Evolutionary conservation across 2,329 filamentous ascomycete genomes (phyloP).

Genomic region (Nannizziopsis barbatae): DNA sequence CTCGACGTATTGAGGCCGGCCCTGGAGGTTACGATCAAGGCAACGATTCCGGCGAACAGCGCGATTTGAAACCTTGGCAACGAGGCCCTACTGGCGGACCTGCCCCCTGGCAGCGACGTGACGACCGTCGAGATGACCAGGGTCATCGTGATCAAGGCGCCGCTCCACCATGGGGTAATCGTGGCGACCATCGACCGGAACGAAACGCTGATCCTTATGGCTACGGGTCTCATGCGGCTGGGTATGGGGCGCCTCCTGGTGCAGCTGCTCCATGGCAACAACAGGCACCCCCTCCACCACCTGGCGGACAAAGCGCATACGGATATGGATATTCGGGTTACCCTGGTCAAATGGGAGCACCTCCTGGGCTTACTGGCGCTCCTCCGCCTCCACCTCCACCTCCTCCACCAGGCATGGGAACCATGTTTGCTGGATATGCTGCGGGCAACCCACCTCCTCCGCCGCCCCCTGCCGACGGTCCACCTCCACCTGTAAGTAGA

Average conservation of each 20-base stretch:
- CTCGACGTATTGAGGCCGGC: conserved; percentile 76
- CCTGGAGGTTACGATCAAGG: conserved; percentile 52
- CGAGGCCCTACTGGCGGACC: conserved; percentile 66
- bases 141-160: conserved; percentile 14
- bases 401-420: conserved; percentile 36
- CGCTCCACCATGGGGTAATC: conserved; percentile 27
- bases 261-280: conserved; percentile 54
- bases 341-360: conserved; percentile 41
- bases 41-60: conserved; percentile 30
- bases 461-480: conserved; percentile 33
- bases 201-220: conserved; percentile 25
- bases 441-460: conserved; percentile 30
- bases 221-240: conserved; percentile 19
- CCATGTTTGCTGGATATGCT: conserved; percentile 28
- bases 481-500: conserved; percentile 32
- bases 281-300: conserved; percentile 34
- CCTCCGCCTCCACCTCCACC: conserved; percentile 51
- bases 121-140: conserved; percentile 46
- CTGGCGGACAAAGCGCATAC: conserved; percentile 37
- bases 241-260: conserved; percentile 24
- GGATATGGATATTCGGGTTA: conserved; percentile 44
- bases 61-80: conserved; percentile 73
- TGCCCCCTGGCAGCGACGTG: conserved; percentile 61
- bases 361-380: conserved; percentile 48
- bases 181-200: conserved; percentile 31